Evolutionary conservation across 129 eudicot species (phyloP), one percentile per base, ranked within the genome.

Genomic region (Solidago caesia): DNA sequence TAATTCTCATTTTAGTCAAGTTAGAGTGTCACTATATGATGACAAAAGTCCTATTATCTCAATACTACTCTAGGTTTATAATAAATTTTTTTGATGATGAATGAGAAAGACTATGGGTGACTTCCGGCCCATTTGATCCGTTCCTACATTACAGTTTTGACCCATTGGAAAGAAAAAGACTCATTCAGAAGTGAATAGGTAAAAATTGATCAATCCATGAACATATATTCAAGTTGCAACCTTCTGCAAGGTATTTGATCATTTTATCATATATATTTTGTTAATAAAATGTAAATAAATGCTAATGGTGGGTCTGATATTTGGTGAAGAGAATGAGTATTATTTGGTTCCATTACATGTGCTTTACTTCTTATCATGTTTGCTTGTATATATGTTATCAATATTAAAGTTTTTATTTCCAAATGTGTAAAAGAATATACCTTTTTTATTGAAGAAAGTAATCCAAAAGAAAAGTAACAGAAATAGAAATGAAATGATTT

Each of bases 341-440:
- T 48, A 33, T 72, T 64, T 71, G 82, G 78, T 71, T 72, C 44
- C 57, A 57, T 51, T 65, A 26, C 66, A 76, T 62, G 66, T 77
- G 62, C 76, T 69, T 76, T 78, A 61, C 80, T 78, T 74, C 72
- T 42, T 73, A 74, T 73, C 71, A 70, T 60, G 75, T 70, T 79
- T 83, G 66, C 83, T 49, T 82, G 67, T 68, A 73, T 65, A 67
- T 25, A 72, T 70, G 65, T 74, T 59, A 74, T 68, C 74, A 44
- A 4, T 68, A 42, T 68, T 13, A 43, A 67, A 55, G 52, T 29
- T 29, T 29, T 61, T 70, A 15, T 64, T 72, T 81, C 77, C 60
- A 64, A 55, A 61, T 39, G 12, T 64, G 39, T 70, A 69, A 57
- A 77, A 47, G 62, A 73, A 48, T 74, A 57, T 73, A 59, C 55